phyloP scores from a whole-genome alignment of 805 yeast genomes.

The Schizosaccharomyces cryophilus region DNA sequence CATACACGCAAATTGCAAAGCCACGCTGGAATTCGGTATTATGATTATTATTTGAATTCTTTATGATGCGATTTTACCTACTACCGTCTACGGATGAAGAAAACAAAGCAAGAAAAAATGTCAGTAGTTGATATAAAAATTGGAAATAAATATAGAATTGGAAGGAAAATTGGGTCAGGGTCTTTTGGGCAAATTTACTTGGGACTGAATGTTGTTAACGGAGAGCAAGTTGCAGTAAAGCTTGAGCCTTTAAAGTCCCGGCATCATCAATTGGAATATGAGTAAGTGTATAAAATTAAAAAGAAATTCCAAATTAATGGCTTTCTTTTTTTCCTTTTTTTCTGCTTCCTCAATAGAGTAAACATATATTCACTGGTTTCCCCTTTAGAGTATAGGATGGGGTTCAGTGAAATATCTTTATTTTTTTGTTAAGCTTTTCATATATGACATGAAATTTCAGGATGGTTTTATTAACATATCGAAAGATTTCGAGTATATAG shows the following conservation, averaged over 20 bases:
- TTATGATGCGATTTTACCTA: background rate
- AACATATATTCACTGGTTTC: too few species aligned
- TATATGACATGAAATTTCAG: too few species aligned
- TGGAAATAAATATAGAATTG: conserved; percentile 81
- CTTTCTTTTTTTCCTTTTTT: too few species aligned
- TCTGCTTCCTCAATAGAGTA: too few species aligned
- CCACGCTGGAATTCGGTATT: background rate
- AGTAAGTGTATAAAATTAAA: conserved; percentile 23
- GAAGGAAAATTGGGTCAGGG: conserved; percentile 89
- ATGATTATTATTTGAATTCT: background rate
- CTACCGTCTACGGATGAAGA: background rate
- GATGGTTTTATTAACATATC: too few species aligned
- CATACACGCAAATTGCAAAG: too few species aligned
- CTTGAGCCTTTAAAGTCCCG: conserved; percentile 71
- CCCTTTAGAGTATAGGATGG: too few species aligned
- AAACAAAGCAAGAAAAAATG: background rate
- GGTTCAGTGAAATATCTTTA: too few species aligned
- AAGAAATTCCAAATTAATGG: too few species aligned
- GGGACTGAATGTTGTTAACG: conserved; percentile 77
- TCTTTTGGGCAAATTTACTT: conserved; percentile 85
- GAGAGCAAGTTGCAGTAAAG: conserved; percentile 94
- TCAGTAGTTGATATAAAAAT: background rate
- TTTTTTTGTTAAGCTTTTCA: background rate
- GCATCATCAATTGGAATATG: conserved; percentile 92
- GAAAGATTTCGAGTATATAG: conserved; percentile 70